Conservation (phyloP, 2,329 filamentous ascomycete species). For the Aureobasidium namibiae region DNA sequence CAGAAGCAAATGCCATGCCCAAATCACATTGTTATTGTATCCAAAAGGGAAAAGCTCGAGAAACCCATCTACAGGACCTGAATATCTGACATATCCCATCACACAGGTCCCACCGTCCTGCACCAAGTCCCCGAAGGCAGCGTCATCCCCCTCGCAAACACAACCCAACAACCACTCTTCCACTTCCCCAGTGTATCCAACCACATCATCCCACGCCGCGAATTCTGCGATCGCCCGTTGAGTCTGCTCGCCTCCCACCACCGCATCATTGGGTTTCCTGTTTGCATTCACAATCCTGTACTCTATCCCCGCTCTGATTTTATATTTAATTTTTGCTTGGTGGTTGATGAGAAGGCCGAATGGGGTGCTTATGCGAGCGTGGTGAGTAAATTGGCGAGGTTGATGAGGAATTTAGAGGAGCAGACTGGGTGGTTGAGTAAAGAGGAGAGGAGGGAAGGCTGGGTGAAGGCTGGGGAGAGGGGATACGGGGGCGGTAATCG, state of each 20-base stretch:
- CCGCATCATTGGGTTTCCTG: constrained; percentile 77
- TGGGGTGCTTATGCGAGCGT: constrained; percentile 61
- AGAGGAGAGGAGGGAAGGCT: constrained; percentile 36
- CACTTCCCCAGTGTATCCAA: constrained; percentile 80
- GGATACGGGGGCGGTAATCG: constrained; percentile 29
- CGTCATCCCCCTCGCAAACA: constrained; percentile 37
- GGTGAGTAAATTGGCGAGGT: constrained; percentile 72
- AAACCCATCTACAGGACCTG: too few species aligned
- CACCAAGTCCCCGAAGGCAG: constrained; percentile 57
- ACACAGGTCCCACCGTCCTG: constrained; percentile 52
- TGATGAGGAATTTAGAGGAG: constrained; percentile 85
- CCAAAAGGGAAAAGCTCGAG: too few species aligned
- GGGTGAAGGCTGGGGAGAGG: constrained; percentile 22
- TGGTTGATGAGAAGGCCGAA: constrained; percentile 56
- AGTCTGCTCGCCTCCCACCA: constrained; percentile 44
- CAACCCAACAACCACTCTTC: constrained; percentile 56
- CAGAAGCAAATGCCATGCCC: too few species aligned
- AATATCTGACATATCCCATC: neutral
- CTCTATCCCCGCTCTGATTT: constrained; percentile 83
- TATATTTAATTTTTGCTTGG: constrained; percentile 94
- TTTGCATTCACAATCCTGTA: constrained; percentile 66
- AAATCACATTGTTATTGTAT: neutral
- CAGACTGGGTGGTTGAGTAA: constrained; percentile 75
- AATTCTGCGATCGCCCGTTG: constrained; percentile 78
- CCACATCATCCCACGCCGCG: constrained; percentile 90